Evolutionary conservation across 495 filamentous ascomycete genomes (phyloP).

Genomic region (Xylaria nigripes): DNA sequence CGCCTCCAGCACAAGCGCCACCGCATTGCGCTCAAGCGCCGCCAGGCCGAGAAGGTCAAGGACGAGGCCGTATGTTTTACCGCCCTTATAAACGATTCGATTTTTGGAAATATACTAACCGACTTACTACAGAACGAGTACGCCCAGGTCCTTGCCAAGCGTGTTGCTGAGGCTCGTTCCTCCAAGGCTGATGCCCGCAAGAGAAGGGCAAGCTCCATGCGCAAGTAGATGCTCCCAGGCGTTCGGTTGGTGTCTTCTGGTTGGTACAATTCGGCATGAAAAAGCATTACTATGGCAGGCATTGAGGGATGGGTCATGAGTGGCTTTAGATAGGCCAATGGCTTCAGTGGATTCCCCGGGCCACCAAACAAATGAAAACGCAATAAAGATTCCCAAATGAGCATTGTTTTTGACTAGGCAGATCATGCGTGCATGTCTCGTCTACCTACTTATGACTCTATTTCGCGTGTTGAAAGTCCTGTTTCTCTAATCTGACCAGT

Average conservation of each 20-base stretch:
- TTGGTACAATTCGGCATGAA: conserved; percentile 32
- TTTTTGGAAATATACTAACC: conserved; percentile 25
- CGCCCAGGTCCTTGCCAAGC: conserved; percentile 84
- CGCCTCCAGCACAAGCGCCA: conserved; percentile 99
- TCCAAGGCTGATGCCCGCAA: conserved; percentile 88
- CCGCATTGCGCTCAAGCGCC: conserved; percentile 93
- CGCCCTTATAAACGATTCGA: not conserved
- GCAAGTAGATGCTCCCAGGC: conserved; percentile 57
- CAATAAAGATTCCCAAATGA: conserved; percentile 25
- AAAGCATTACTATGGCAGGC: conserved; percentile 22
- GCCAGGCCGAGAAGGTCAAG: conserved; percentile 85
- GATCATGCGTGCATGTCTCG: not conserved
- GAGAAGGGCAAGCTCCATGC: conserved; percentile 91
- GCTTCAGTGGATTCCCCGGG: conserved; percentile 24
- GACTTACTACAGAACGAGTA: conserved; percentile 68
- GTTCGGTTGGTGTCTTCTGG: conserved; percentile 35
- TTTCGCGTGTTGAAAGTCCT: too few species aligned
- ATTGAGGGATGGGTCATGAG: conserved; percentile 19
- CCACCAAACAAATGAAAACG: conserved; percentile 19
- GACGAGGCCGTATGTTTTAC: conserved; percentile 85
- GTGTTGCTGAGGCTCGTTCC: conserved; percentile 87
- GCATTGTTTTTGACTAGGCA: not conserved
- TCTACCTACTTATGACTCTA: not conserved
- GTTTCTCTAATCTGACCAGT: too few species aligned
- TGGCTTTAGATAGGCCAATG: conserved; percentile 19